phyloP scores from a whole-genome alignment of 768 basidiomycete genomes.

The Baorangia bicolor region DNA sequence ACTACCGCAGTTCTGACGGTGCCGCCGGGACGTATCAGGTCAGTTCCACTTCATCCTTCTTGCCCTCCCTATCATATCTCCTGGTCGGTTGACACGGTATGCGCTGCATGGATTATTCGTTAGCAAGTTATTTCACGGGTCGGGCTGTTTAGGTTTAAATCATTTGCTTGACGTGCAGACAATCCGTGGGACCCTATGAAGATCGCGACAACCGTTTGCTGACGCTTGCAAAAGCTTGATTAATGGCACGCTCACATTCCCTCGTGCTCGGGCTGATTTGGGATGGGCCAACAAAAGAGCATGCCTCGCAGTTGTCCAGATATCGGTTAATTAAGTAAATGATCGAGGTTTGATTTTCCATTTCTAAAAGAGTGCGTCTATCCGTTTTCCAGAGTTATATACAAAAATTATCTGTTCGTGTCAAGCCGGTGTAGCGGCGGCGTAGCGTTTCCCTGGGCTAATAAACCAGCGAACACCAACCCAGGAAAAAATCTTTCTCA shows the following conservation, averaged over 20 bases:
- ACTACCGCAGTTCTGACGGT: background rate
- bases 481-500: background rate
- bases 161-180: background rate
- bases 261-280: background rate
- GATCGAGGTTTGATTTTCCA: conserved; percentile 18
- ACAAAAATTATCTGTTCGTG: background rate
- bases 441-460: background rate
- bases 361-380: conserved; percentile 6
- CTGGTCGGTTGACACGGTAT: background rate
- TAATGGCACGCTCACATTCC: no score
- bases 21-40: background rate
- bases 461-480: conserved; percentile 2
- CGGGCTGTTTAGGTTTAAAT: background rate
- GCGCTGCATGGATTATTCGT: background rate
- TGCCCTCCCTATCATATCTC: background rate
- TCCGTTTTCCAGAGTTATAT: background rate
- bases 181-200: background rate
- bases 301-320: background rate
- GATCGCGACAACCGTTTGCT: background rate
- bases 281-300: background rate
- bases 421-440: no score
- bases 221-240: no score
- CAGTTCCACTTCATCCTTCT: background rate
- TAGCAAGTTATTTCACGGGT: background rate
- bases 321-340: conserved; percentile 8